Percentiles rank a stretch among this genome's conserved stretches.
Evolutionary conservation across 2,329 filamentous ascomycete species (phyloP).

Genomic region (Colletotrichum acutatum): DNA sequence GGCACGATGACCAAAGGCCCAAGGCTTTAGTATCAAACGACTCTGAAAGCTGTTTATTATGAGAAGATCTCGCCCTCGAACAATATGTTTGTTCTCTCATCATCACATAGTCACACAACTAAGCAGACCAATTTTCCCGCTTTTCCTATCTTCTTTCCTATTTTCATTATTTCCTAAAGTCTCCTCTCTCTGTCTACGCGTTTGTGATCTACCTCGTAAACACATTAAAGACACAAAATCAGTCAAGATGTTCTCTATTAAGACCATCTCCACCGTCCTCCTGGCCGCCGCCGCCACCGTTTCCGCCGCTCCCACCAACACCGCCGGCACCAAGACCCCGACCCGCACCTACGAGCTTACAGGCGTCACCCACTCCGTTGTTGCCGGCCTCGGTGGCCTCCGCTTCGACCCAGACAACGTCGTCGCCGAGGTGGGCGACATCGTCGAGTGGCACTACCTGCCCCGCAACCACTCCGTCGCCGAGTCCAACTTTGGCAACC

Average conservation of each 20-base stretch:
- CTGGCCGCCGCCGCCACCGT: constrained; percentile 41
- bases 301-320: constrained; percentile 45
- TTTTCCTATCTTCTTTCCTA: constrained; percentile 23
- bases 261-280: constrained; percentile 42
- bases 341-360: constrained; percentile 49
- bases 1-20: not conserved
- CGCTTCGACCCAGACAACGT: constrained; percentile 62
- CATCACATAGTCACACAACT: constrained; percentile 3
- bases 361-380: constrained; percentile 56
- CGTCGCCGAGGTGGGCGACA: constrained; percentile 58
- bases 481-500: constrained; percentile 53
- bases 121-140: not conserved
- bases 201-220: not conserved
- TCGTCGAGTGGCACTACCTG: constrained; percentile 66
- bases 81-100: not conserved
- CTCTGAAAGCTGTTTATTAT: not conserved
- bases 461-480: constrained; percentile 62
- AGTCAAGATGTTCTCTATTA: constrained; percentile 46
- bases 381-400: constrained; percentile 58
- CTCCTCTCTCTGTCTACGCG: not conserved
- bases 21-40: not conserved
- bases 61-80: not conserved
- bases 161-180: constrained; percentile 11
- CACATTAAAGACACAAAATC: not conserved
- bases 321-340: constrained; percentile 42